Evolutionary conservation across 1,284 basidiomycete species (phyloP), one percentile per base, ranked within the genome.

Genomic region (Tilletiopsis washingtonensis): DNA sequence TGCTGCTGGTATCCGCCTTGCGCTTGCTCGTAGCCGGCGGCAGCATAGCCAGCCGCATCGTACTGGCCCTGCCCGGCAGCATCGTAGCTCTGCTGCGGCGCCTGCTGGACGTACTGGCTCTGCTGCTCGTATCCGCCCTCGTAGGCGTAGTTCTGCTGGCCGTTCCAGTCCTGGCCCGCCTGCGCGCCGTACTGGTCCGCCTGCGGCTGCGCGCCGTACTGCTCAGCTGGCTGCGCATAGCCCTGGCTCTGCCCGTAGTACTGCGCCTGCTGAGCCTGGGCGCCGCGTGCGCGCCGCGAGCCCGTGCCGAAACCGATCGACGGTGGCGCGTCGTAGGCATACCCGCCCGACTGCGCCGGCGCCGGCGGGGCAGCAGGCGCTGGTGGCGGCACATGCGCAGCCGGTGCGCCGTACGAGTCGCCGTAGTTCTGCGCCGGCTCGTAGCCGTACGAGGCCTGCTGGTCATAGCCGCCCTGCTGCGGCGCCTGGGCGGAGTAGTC

Each of bases 401-500:
- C n/a, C n/a, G n/a, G n/a, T n/a, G n/a, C n/a, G n/a, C n/a, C n/a
- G n/a, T n/a, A n/a, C n/a, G n/a, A n/a, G n/a, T n/a, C n/a, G n/a
- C n/a, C n/a, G n/a, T n/a, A n/a, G n/a, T n/a, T n/a, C n/a, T n/a
- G n/a, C n/a, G n/a, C n/a, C n/a, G n/a, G n/a, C n/a, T n/a, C n/a
- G n/a, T n/a, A n/a, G n/a, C n/a, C n/a, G n/a, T 34, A 25, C 12
- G 29, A 9, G 21, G 36, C 26, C 37, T 56, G 47, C 17, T 51
- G 46, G 5, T 40, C 45, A 25, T 49, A 43, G 42, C 48, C 45
- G 17, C 20, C 20, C 20, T 44, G 43, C 6, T 17, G 29, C 17
- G 39, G 40, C 37, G 39, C 41, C 29, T 51, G 44, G 15, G 38
- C 44, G 17, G 48, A 52, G 20, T 20, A 29, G 15, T n/a, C n/a